Evolutionary conservation across 2,329 filamentous ascomycete genomes (phyloP).

Genomic region (Westerdykella aurantiaca): DNA sequence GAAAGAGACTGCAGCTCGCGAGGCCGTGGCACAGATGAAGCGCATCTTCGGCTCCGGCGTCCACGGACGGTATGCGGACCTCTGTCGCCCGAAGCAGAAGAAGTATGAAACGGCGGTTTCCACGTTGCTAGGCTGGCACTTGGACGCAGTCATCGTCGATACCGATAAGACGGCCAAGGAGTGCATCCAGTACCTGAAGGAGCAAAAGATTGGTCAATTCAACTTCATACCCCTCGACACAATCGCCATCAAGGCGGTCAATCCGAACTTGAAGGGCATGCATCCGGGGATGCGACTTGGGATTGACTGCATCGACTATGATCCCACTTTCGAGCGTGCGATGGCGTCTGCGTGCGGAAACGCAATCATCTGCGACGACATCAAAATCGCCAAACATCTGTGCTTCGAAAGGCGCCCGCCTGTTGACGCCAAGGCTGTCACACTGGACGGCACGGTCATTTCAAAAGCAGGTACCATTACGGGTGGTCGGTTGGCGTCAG

Average conservation of each 20-base stretch:
- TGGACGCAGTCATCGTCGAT: slow-evolving; percentile 91
- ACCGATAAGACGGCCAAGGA: slow-evolving; percentile 90
- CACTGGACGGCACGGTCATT: slow-evolving; percentile 90
- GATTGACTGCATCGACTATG: slow-evolving; percentile 94
- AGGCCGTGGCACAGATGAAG: slow-evolving; percentile 79
- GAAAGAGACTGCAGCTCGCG: slow-evolving; percentile 70
- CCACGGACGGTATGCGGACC: slow-evolving; percentile 79
- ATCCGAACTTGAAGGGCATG: slow-evolving; percentile 85
- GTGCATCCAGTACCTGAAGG: slow-evolving; percentile 89
- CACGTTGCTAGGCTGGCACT: slow-evolving; percentile 85
- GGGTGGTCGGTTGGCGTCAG: slow-evolving; percentile 75
- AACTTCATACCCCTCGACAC: slow-evolving; percentile 97
- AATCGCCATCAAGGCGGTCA: slow-evolving; percentile 88
- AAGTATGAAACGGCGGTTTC: slow-evolving; percentile 92
- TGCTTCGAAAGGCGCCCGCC: slow-evolving; percentile 65
- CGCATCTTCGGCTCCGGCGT: slow-evolving; percentile 81
- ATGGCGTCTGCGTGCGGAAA: slow-evolving; percentile 94
- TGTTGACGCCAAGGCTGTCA: slow-evolving; percentile 89
- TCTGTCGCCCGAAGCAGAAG: slow-evolving; percentile 95
- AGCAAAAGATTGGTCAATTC: slow-evolving; percentile 78
- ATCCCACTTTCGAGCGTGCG: slow-evolving; percentile 78
- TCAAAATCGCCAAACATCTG: slow-evolving; percentile 81
- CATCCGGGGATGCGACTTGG: slow-evolving; percentile 77
- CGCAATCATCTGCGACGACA: slow-evolving; percentile 85
- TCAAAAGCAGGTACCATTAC: slow-evolving; percentile 97